Percentiles rank a stretch among this genome's conserved stretches.
These are phyloP conservation scores for Colletotrichum acutatum DNA, from an alignment of 2,329 filamentous ascomycete genomes.

Conservation along the genomic window DNA sequence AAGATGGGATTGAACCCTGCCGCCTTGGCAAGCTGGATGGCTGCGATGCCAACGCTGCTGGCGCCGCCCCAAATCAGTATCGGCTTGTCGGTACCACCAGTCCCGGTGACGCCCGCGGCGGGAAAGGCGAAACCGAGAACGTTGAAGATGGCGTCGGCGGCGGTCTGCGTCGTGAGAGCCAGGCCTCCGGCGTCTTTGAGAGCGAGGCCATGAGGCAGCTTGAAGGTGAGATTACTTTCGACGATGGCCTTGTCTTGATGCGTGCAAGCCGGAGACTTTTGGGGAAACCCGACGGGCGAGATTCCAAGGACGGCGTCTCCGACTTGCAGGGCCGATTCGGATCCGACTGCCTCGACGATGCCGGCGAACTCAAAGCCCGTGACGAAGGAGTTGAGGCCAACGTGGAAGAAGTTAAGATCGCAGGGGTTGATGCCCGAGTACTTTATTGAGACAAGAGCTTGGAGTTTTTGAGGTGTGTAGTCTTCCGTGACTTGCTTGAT, in stretches of 20 bases:
- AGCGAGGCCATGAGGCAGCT: neutral
- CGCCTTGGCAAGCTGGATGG: constrained; percentile 47
- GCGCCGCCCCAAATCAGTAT: constrained; percentile 52
- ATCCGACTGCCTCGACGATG: neutral
- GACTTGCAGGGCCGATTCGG: neutral
- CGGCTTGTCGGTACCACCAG: neutral
- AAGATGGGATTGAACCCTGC: constrained; percentile 45
- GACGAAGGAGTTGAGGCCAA: neutral
- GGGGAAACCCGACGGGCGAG: neutral
- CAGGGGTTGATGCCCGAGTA: constrained; percentile 19
- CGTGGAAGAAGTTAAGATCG: constrained; percentile 9
- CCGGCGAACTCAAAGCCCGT: constrained; percentile 15
- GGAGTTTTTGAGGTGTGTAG: neutral
- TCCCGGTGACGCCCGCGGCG: neutral
- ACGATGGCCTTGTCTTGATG: constrained; percentile 7
- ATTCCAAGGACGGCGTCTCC: constrained; percentile 8
- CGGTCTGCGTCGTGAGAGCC: neutral
- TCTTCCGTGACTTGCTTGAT: neutral
- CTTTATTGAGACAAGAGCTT: constrained; percentile 1
- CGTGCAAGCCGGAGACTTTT: neutral
- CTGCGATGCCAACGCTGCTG: constrained; percentile 46
- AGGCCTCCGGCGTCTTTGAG: neutral
- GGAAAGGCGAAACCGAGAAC: neutral
- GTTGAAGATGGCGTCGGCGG: constrained; percentile 14
- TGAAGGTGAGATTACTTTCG: neutral